phyloP scores from a whole-genome alignment of 805 yeast genomes.

The Ogataea siamensis region DNA sequence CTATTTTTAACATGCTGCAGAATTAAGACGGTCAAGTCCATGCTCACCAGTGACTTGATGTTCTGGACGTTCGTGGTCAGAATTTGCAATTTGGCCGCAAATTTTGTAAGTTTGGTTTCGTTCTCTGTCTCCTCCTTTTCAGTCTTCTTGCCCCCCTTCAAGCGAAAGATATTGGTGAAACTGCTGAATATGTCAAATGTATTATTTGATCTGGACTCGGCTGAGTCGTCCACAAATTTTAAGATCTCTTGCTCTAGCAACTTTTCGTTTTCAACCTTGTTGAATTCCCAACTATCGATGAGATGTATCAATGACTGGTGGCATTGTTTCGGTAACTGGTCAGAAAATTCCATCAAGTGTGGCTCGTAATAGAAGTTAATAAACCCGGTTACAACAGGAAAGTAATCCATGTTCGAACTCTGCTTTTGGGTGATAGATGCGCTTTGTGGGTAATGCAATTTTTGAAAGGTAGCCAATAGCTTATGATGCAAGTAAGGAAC shows the following conservation, averaged over 20 bases:
- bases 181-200: slow-evolving; percentile 54
- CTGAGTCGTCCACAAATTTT: slow-evolving; percentile 32
- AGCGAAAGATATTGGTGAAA: slow-evolving; percentile 61
- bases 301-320: slow-evolving; percentile 28
- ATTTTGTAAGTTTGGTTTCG: slow-evolving; percentile 46
- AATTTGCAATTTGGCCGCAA: slow-evolving; percentile 79
- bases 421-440: slow-evolving; percentile 5
- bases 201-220: slow-evolving; percentile 30
- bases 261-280: slow-evolving; percentile 37
- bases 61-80: slow-evolving; percentile 72
- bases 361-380: slow-evolving; percentile 37
- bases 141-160: slow-evolving; percentile 24
- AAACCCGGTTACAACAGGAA: slow-evolving; percentile 30
- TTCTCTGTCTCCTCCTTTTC: slow-evolving; percentile 31
- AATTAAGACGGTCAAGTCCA: slow-evolving; percentile 72
- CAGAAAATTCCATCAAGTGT: slow-evolving; percentile 35
- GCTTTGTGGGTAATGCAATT: slow-evolving; percentile 30
- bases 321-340: slow-evolving; percentile 34
- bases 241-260: slow-evolving; percentile 39
- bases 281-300: slow-evolving; percentile 41
- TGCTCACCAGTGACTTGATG: slow-evolving; percentile 71
- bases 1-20: slow-evolving; percentile 66
- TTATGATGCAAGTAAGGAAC: slow-evolving; percentile 35
- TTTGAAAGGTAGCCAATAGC: slow-evolving; percentile 24
- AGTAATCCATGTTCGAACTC: slow-evolving; percentile 29